Conservation (phyloP, 495 filamentous ascomycete species). For the Tuber umbilicatum region DNA sequence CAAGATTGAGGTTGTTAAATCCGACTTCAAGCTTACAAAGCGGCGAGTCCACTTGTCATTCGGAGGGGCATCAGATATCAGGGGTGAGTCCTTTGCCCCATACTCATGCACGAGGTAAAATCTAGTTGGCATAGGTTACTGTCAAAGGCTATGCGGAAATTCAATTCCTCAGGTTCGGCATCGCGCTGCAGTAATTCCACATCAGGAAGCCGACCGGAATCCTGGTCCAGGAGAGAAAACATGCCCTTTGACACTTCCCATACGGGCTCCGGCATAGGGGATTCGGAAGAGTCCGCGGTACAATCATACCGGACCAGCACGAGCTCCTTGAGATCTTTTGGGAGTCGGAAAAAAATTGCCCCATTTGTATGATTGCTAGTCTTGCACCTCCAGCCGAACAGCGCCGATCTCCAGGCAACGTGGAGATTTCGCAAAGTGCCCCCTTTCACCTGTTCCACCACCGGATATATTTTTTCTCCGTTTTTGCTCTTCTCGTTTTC, state of each 20-base stretch:
- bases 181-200: neutral
- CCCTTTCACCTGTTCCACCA: too few species aligned
- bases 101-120: neutral
- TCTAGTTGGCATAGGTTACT: slow-evolving; percentile 10
- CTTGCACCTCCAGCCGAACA: too few species aligned
- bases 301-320: neutral
- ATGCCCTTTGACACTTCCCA: slow-evolving; percentile 6
- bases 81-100: slow-evolving; percentile 5
- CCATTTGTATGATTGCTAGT: too few species aligned
- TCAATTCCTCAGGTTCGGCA: neutral
- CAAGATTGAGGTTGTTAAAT: slow-evolving; percentile 6
- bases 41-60: slow-evolving; percentile 14
- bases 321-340: too few species aligned
- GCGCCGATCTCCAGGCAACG: too few species aligned
- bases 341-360: too few species aligned
- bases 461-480: too few species aligned
- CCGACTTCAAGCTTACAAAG: slow-evolving; percentile 9
- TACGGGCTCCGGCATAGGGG: neutral
- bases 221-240: slow-evolving; percentile 3
- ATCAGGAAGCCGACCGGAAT: slow-evolving; percentile 7
- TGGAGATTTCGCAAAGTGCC: too few species aligned
- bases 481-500: too few species aligned
- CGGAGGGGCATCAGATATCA: slow-evolving; percentile 4
- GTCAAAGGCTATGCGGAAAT: slow-evolving; percentile 2
- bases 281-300: neutral